A percentile compares a stretch with the other conserved stretches of the same genome.
Evolutionary conservation across 2,329 filamentous ascomycete genomes (phyloP).

Genomic region (Davidsoniella eucalypti): DNA sequence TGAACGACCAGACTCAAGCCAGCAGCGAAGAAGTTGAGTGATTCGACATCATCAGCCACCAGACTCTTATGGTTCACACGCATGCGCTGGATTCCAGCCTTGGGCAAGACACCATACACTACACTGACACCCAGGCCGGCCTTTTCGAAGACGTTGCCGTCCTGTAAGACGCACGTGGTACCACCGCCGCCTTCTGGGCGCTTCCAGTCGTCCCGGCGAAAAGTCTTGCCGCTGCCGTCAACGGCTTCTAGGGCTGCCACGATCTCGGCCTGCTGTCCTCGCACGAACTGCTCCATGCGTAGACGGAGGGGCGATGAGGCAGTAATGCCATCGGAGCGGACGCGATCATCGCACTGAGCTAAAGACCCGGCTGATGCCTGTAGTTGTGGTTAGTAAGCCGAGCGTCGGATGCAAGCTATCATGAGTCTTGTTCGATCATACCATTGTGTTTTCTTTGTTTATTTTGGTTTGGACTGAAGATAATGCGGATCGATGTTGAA

Average conservation of each 20-base stretch:
- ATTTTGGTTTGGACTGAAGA: no score
- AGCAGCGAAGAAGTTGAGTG: slow-evolving; percentile 85
- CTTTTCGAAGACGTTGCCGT: slow-evolving; percentile 95
- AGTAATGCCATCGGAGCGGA: slow-evolving; percentile 51
- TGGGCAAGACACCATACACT: slow-evolving; percentile 81
- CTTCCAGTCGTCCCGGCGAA: slow-evolving; percentile 73
- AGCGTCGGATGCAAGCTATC: no score
- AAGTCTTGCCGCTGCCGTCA: slow-evolving; percentile 48
- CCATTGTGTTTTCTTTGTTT: no score
- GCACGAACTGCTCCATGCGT: slow-evolving; percentile 94
- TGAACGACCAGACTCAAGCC: slow-evolving; percentile 88
- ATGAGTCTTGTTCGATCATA: no score
- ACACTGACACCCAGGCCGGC: slow-evolving; percentile 89
- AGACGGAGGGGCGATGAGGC: slow-evolving; percentile 84
- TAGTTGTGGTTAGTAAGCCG: no score
- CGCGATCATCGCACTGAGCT: slow-evolving; percentile 56
- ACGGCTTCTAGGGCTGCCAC: slow-evolving; percentile 67
- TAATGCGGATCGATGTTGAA: no score
- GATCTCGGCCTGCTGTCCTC: slow-evolving; percentile 79
- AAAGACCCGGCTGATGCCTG: background rate
- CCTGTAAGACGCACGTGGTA: slow-evolving; percentile 85
- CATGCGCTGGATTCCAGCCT: slow-evolving; percentile 83
- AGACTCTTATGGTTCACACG: slow-evolving; percentile 86
- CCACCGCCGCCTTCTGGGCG: slow-evolving; percentile 81
- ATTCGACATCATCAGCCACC: slow-evolving; percentile 51